Base-by-base conservation (phyloP, 2,329 filamentous ascomycete genomes). In the Aureobasidium subglaciale region DNA sequence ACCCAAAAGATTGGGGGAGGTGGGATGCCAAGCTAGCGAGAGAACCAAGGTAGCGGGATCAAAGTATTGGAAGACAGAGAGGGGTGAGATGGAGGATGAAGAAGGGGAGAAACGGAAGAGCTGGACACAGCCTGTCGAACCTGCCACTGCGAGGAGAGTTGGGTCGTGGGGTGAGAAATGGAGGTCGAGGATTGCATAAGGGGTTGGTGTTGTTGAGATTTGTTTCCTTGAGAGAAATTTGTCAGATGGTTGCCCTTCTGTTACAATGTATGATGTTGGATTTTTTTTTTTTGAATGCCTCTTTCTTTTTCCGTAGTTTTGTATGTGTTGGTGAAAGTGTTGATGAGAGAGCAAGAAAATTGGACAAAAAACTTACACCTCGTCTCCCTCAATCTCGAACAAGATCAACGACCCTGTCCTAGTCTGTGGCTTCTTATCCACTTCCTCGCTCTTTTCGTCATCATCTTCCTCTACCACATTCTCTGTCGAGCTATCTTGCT, bases 151-250 rank as follows among this genome's bases (percentile, higher is more conserved):
- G 53, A 95, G 78, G 3, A 87, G 71, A 27, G 78, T 27, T 2
- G 59, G 49, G 46, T 75, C 68, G 50, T 71, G 65, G 1, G 80
- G 82, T 58, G 85, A 82, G 68, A 96, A 97, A 63, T 91, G 88
- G 27, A 96, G 75, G 67, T 96, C 91, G 53, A 96, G 79, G 25
- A 96, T 79, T 5, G 89, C 91, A 52, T 84, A 89, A 4, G 83
- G 79, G 20, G 87, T 83, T 5, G 74, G 64, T 4, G 85, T 60
- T 1, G 79, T 85, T 65, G 58, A 64, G 55, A 56, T 64, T 65
- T 57, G 15, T 9, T 40, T 58, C 3, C 59, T 60, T 24, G n/a
- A 37, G 5, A 10, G 9, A 16, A 20, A 25, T 4, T 24, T 32
- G 30, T 56, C n/a, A 45, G 50, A 13, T n/a, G n/a, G n/a, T n/a